phyloP scores from a whole-genome alignment of 1,139 yeast genomes.

The Debaryomyces singareniensis region DNA sequence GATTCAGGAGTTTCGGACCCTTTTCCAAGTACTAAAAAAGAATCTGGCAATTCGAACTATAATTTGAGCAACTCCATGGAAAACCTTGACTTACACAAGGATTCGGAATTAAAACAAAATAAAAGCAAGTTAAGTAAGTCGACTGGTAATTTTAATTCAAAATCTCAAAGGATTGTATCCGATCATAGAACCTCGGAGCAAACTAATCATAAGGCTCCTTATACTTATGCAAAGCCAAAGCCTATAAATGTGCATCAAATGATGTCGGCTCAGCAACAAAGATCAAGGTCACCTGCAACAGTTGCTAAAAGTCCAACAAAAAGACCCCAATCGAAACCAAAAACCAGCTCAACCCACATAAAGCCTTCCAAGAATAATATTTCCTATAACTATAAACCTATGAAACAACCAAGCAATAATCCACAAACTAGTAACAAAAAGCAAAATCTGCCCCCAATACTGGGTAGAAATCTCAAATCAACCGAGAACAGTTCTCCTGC shows the following conservation, averaged over 20 bases:
- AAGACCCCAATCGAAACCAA: conserved; percentile 1
- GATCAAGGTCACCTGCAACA: background rate
- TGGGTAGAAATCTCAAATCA: background rate
- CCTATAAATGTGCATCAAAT: background rate
- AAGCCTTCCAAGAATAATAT: conserved; percentile 13
- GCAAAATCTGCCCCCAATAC: conserved; percentile 4
- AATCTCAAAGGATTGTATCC: background rate
- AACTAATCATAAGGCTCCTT: background rate
- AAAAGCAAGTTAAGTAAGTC: conserved; percentile 1
- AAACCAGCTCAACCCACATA: conserved; percentile 3
- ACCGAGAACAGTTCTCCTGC: conserved; percentile 10
- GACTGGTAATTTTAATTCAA: background rate
- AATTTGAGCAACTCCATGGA: conserved; percentile 11
- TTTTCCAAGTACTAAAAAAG: conserved; percentile 8
- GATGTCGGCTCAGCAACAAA: background rate
- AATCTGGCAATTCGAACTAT: conserved; percentile 4
- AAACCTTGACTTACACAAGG: conserved; percentile 14
- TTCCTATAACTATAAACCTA: conserved; percentile 22
- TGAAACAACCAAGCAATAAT: conserved; percentile 1
- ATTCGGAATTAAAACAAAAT: conserved; percentile 7
- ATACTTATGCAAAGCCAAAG: conserved; percentile 1
- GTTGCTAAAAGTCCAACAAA: conserved; percentile 4
- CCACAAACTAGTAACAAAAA: conserved; percentile 1
- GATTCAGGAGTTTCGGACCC: conserved; percentile 11
- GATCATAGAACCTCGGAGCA: background rate